phyloP scores from a whole-genome alignment of 1,284 basidiomycete genomes.

The Microstroma glucosiphilum region DNA sequence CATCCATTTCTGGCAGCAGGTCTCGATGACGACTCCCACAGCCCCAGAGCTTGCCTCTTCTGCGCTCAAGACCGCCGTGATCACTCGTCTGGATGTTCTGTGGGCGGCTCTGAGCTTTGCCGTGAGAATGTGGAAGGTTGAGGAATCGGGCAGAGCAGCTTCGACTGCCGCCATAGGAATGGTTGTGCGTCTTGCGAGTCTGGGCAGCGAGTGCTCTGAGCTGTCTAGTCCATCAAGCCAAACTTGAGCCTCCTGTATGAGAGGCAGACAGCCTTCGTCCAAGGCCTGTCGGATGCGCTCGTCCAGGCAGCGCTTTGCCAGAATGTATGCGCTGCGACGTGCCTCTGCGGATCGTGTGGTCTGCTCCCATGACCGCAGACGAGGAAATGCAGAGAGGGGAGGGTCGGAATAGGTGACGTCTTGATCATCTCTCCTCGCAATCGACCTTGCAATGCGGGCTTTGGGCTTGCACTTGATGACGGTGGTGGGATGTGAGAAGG shows the following conservation, averaged over 20 bases:
- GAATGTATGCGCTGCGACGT: background rate
- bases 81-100: background rate
- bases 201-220: background rate
- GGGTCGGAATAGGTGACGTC: background rate
- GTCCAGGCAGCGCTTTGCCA: background rate
- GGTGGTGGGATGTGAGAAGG: background rate
- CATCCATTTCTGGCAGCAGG: background rate
- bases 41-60: too few species aligned
- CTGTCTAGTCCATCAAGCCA: background rate
- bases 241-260: background rate
- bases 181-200: background rate
- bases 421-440: background rate
- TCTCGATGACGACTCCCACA: background rate
- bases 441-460: background rate
- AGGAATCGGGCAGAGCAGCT: background rate
- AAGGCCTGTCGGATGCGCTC: background rate
- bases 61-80: too few species aligned
- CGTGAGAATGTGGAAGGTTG: background rate
- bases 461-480: background rate
- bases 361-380: background rate
- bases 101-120: background rate
- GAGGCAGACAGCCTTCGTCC: background rate
- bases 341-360: background rate
- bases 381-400: slow-evolving; percentile 1
- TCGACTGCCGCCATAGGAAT: background rate